Conservation (phyloP, 225 moss, liverwort and hornwort genomes). For the Takakia lepidozioides region DNA sequence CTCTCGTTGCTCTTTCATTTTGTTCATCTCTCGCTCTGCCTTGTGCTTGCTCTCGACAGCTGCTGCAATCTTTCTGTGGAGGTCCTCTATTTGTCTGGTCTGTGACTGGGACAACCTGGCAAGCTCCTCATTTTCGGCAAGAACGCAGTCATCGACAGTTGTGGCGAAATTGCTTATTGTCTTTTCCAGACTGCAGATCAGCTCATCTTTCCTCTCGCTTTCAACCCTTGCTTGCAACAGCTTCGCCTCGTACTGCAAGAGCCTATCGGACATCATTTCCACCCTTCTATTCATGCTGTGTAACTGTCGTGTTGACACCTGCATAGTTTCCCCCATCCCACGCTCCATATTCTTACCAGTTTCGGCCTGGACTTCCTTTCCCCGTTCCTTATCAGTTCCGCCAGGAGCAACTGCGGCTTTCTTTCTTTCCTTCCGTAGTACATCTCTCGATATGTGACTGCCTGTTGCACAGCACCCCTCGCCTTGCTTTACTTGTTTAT, state of each 20-base stretch:
- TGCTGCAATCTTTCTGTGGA: constrained; percentile 39
- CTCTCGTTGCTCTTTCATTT: constrained; percentile 26
- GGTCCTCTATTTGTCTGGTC: constrained; percentile 61
- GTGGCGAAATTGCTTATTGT: constrained; percentile 66
- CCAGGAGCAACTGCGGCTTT: constrained; percentile 33
- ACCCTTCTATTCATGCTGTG: constrained; percentile 85
- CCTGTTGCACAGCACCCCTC: constrained; percentile 52
- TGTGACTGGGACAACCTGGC: constrained; percentile 47
- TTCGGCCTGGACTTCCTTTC: constrained; percentile 42
- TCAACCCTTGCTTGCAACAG: constrained; percentile 49
- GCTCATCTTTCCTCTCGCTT: constrained; percentile 59
- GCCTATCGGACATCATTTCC: constrained; percentile 75
- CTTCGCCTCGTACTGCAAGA: constrained; percentile 63
- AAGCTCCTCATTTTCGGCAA: constrained; percentile 73
- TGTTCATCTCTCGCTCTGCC: constrained; percentile 25
- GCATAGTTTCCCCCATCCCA: constrained; percentile 79
- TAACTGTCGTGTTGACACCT: constrained; percentile 79
- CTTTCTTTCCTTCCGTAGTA: constrained; percentile 52
- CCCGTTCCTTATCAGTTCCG: constrained; percentile 27
- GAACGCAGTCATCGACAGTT: constrained; percentile 69
- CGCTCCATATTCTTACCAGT: constrained; percentile 44
- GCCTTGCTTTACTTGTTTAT: constrained; percentile 47
- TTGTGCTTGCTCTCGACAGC: constrained; percentile 30
- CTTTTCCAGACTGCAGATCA: constrained; percentile 60
- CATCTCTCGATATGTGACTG: constrained; percentile 60